Conservation (phyloP, 1,284 basidiomycete genomes). For the Ganoderma multipileum region DNA sequence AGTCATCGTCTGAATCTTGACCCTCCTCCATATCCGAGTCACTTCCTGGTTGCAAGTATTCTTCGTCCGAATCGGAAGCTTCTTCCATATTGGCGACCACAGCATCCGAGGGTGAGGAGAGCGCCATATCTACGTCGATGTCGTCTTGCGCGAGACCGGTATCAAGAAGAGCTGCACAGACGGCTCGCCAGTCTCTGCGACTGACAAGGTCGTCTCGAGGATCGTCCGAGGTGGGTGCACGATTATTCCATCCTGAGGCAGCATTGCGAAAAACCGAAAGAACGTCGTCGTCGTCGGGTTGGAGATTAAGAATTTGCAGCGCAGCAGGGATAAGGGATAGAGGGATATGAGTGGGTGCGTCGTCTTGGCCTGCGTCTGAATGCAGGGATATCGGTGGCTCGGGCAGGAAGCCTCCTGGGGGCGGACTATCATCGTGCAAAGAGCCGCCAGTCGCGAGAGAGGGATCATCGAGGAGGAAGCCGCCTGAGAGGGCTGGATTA, state of each 20-base stretch:
- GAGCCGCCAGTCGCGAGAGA: neutral
- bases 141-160: slow-evolving; percentile 37
- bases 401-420: slow-evolving; percentile 15
- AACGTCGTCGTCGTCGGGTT: slow-evolving; percentile 69
- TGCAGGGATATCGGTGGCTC: slow-evolving; percentile 6
- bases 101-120: slow-evolving; percentile 33
- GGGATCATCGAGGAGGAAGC: slow-evolving; percentile 25
- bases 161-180: slow-evolving; percentile 70
- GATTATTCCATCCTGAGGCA: slow-evolving; percentile 63
- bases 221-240: slow-evolving; percentile 18
- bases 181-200: slow-evolving; percentile 74
- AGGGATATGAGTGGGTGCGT: slow-evolving; percentile 46
- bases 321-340: slow-evolving; percentile 67
- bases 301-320: slow-evolving; percentile 66
- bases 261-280: slow-evolving; percentile 75
- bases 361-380: slow-evolving; percentile 21
- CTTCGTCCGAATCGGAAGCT: slow-evolving; percentile 34
- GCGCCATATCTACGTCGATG: slow-evolving; percentile 36
- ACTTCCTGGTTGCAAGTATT: slow-evolving; percentile 25
- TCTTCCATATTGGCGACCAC: slow-evolving; percentile 35
- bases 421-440: neutral
- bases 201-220: slow-evolving; percentile 44
- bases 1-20: slow-evolving; percentile 37
- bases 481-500: slow-evolving; percentile 23
- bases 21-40: slow-evolving; percentile 25